Base-by-base conservation (phyloP, 306 rosid species). In the Vicia faba region DNA sequence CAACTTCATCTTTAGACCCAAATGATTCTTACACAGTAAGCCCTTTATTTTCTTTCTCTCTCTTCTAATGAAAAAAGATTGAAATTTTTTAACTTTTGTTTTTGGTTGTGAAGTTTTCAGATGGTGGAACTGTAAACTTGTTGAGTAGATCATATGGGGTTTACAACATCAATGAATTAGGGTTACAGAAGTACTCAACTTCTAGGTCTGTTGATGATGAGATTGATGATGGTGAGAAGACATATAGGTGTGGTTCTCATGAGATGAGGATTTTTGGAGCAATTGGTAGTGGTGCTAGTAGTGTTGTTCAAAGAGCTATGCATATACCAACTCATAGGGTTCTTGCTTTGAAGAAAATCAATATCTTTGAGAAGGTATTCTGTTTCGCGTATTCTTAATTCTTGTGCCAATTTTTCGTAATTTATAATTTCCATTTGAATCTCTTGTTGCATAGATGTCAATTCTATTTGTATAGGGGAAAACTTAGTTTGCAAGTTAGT, bases 191-290 rank as follows among this genome's bases (percentile, higher is more conserved):
- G 70, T 88, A 91, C 70, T 25, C 61, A 12, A 75, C 96, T 10
- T 81, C 98, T 28, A 75, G 87, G 10, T 79, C 76, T 20, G 78
- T 64, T 13, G 81, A 81, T 61, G 91, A 83, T 56, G 88, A 76
- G 53, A 49, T 31, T 11, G 82, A 82, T 49, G 71, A 64, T 6
- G 75, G 79, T 36, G 96, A 90, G 63, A 89, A 84, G 79, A 90
- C 92, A 3, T 88, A 88, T 69, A 79, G 56, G 33, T 90, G 97
- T 75, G 91, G 81, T 71, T 88, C 98, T 20, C 82, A 72, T 8
- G 98, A 93, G 82, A 93, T 90, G 96, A 86, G 91, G 65, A 79
- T 90, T 61, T 90, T 89, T 83, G 98, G 98, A 70, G 96, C 96
- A 26, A 93, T 93, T 3, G 98, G 98, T 40, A 86, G 97, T 67